Evolutionary conservation across 1,139 yeast species (phyloP), one percentile per base, ranked within the genome.

Genomic region (Hemisphaericaspora subhashii): DNA sequence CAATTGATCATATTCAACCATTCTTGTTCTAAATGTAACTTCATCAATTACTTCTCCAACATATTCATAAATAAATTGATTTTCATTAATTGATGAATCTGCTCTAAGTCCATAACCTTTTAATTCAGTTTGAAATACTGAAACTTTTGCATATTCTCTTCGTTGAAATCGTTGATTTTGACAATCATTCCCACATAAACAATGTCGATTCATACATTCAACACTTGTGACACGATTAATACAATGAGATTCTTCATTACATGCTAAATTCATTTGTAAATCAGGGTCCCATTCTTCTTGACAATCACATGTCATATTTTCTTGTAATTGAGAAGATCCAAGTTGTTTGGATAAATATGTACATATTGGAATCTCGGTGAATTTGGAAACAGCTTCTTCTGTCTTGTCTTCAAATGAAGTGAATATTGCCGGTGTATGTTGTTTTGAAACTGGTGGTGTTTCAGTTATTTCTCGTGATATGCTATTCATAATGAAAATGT

Each of bases 41-140:
- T 87, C 95, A 55, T 84, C 88, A 29, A 92, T 84, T 22, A 92
- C 95, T 58, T 92, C 98, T 23, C 98, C 98, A 40, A 86, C 79
- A 63, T 92, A 92, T 62, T 92, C 98, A 62, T 86, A 87, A 29
- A 92, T 77, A 57, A 92, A 89, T 14, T 79, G 68, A 36, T 81
- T 79, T 23, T 77, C 81, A 9, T 72, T 64, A n/a, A 92, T 70
- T 32, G 64, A 67, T 4, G 57, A 61, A 43, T 80, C 72, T 0
- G 96, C 90, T 42, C 95, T 73, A 39, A 92, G 78, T 21, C 98
- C 98, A 56, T 78, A 92, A 0, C 98, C 98, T 57, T 92, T 92
- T 47, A 70, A 65, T 43, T 85, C 89, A 0, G 98, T 89, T 48
- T 78, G 76, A 44, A 92, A 81, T 11, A 92, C 87, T 25, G 86